Base-by-base conservation (phyloP, 371 early-diverging fungal species). In the Coemansia sp. region DNA sequence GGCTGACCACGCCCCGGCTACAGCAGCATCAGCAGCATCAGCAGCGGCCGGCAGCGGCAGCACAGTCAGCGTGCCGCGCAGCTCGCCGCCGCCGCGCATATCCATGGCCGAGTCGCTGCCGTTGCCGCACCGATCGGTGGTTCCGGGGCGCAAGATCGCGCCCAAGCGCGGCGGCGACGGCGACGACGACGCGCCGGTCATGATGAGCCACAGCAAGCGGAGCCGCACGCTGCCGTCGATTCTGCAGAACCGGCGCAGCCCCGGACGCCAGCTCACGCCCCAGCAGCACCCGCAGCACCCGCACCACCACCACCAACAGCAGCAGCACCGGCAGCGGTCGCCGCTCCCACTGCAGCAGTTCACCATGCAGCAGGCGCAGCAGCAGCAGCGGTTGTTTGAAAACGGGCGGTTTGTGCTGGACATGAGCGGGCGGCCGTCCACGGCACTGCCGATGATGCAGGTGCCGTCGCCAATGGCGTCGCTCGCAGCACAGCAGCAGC, bases 141-240 rank as follows among this genome's bases (percentile, higher is more conserved):
- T 35, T 26, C 70, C 65, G 55, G 67, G 55, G 20, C 81, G 57
- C 76, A 70, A 48, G 70, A 82, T 60, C 62, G 83, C 60, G 60
- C 82, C 55, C 57, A 79, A 54, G 77, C 81, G 59, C 62, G 81
- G 59, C 50, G 62, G 20, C 53, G 30, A 14, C 20, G 49, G 36
- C 14, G 40, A 42, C 16, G 42, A 51, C 57, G 75, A 57, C 63
- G 67, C 47, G 48, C 75, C 55, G 55, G 62, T n/a, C 61, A 80
- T 55, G 75, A 74, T 74, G 63, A 66, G 58, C 51, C 60, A 49
- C 34, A 65, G 62, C 62, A 76, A 63, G 57, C 78, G 63, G 45
- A 67, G 64, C 40, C 71, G 65, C 60, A 73, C 72, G 14, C 62
- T 79, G 55, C 60, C 71, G 4, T 43, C 76, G 0, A 48, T 57